These are phyloP conservation scores for Penicillium sp. DNA, from an alignment of 2,329 filamentous ascomycete genomes.

Conservation along the genomic window DNA sequence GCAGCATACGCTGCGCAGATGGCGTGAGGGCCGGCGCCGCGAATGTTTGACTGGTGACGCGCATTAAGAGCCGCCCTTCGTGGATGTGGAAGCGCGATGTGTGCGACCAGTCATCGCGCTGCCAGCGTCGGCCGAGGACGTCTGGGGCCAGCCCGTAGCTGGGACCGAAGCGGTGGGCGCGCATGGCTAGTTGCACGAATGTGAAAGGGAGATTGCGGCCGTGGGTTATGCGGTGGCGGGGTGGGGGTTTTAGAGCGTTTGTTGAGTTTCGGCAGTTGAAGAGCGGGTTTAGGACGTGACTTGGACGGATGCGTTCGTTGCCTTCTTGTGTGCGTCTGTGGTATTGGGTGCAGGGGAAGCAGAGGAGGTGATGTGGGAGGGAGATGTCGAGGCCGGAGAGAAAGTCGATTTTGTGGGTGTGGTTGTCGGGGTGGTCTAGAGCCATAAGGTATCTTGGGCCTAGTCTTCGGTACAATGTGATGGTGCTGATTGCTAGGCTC, in stretches of 20 bases:
- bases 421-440: slow-evolving; percentile 47
- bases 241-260: slow-evolving; percentile 49
- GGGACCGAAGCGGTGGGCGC: slow-evolving; percentile 50
- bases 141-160: slow-evolving; percentile 51
- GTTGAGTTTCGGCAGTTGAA: slow-evolving; percentile 57
- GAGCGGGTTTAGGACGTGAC: slow-evolving; percentile 56
- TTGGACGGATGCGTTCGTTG: slow-evolving; percentile 54
- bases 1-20: slow-evolving; percentile 54
- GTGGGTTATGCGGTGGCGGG: slow-evolving; percentile 55
- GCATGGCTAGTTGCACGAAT: slow-evolving; percentile 58
- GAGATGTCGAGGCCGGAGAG: slow-evolving; percentile 52
- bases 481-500: slow-evolving; percentile 51
- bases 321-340: slow-evolving; percentile 56
- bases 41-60: slow-evolving; percentile 56
- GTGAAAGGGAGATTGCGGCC: slow-evolving; percentile 58
- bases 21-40: slow-evolving; percentile 54
- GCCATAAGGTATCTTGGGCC: slow-evolving; percentile 42
- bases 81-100: slow-evolving; percentile 56
- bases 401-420: slow-evolving; percentile 51
- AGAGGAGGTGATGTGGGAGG: slow-evolving; percentile 58
- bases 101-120: slow-evolving; percentile 56
- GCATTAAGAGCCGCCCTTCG: slow-evolving; percentile 57
- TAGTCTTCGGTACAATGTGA: slow-evolving; percentile 47
- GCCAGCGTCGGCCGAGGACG: slow-evolving; percentile 55
- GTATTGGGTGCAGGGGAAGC: slow-evolving; percentile 58